phyloP scores from a whole-genome alignment of 805 yeast species.

The Metschnikowia amazonensis region DNA sequence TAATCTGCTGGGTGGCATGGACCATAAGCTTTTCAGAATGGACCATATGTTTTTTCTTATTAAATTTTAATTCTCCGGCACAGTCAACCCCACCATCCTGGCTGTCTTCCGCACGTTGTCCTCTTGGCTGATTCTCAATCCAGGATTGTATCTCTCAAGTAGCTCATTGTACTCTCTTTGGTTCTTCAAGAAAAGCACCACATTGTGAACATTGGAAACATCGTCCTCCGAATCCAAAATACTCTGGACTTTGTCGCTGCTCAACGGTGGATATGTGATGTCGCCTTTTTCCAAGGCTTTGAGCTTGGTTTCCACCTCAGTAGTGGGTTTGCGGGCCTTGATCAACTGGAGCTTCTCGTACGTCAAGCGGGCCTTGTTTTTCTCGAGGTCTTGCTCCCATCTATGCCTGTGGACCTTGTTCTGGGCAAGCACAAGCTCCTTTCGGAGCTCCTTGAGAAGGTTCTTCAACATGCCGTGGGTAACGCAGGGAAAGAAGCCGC shows the following conservation, averaged over 20 bases:
- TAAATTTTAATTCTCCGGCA: constrained; percentile 32
- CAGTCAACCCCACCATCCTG: constrained; percentile 74
- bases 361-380: constrained; percentile 43
- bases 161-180: constrained; percentile 78
- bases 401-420: constrained; percentile 35
- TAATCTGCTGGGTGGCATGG: neutral
- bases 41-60: no score
- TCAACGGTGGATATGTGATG: constrained; percentile 13
- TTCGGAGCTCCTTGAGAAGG: constrained; percentile 26
- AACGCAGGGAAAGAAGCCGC: neutral
- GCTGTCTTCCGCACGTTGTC: constrained; percentile 83
- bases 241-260: neutral
- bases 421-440: constrained; percentile 40
- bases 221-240: constrained; percentile 13
- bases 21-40: no score
- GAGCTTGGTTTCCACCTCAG: constrained; percentile 31
- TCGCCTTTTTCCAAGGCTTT: constrained; percentile 20
- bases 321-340: constrained; percentile 32
- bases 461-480: constrained; percentile 12
- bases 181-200: constrained; percentile 57
- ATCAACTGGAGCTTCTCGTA: constrained; percentile 47
- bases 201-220: constrained; percentile 48
- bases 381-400: constrained; percentile 38
- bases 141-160: constrained; percentile 83
- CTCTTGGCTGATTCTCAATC: constrained; percentile 67